Conservation (phyloP, 2,329 filamentous ascomycete species). For the Pleomassaria siparia region DNA sequence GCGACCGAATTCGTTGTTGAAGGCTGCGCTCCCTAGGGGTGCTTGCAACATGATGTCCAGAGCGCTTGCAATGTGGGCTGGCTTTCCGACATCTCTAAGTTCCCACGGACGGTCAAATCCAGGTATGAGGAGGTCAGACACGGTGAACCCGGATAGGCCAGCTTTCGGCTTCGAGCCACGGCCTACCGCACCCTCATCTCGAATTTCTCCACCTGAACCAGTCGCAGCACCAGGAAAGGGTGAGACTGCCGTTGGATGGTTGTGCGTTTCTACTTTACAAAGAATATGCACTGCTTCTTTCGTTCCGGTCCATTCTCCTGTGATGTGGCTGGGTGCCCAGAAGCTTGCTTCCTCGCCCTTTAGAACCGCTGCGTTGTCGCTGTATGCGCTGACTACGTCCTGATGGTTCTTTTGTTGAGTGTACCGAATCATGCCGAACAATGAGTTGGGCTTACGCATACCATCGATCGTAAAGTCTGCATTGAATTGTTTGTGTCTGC, state of each 20-base stretch:
- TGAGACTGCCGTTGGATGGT: conserved; percentile 94
- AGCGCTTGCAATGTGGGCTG: conserved; percentile 88
- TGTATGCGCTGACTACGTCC: conserved; percentile 92
- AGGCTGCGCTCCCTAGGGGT: conserved; percentile 89
- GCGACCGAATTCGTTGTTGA: conserved; percentile 97
- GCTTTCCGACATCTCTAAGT: conserved; percentile 76
- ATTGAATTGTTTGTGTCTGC: conserved; percentile 88
- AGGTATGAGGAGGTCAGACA: conserved; percentile 90
- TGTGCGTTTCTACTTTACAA: conserved; percentile 96
- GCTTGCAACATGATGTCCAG: conserved; percentile 98
- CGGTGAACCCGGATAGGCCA: conserved; percentile 88
- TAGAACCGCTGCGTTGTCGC: conserved; percentile 94
- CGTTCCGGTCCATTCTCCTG: conserved; percentile 82
- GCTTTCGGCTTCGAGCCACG: conserved; percentile 91
- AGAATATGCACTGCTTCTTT: conserved; percentile 87
- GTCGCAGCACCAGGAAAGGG: conserved; percentile 93
- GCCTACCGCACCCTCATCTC: conserved; percentile 93
- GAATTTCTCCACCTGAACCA: conserved; percentile 91
- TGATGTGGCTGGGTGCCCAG: conserved; percentile 86
- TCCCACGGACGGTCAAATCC: conserved; percentile 86
- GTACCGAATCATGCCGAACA: conserved; percentile 96
- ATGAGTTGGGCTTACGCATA: conserved; percentile 71
- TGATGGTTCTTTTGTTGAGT: conserved; percentile 78
- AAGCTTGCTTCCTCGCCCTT: conserved; percentile 70
- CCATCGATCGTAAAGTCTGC: conserved; percentile 95